Conservation (phyloP, 805 yeast genomes). For the Candida easanensis region DNA sequence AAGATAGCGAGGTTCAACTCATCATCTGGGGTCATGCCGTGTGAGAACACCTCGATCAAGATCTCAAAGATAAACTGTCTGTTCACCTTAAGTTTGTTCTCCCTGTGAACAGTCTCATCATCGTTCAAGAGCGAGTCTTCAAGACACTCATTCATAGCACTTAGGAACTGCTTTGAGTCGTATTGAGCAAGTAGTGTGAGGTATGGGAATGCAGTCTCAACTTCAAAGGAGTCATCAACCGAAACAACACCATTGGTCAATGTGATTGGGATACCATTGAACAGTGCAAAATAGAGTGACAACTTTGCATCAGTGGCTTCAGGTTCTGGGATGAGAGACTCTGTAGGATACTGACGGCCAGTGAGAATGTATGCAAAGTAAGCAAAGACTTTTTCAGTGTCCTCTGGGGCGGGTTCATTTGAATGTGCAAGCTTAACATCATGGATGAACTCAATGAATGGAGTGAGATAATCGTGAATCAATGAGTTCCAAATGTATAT, state of each 20-base stretch:
- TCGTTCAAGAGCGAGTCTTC: conserved; percentile 78
- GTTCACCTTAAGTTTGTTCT: conserved; percentile 38
- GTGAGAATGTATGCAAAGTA: conserved; percentile 70
- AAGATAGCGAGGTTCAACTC: conserved; percentile 55
- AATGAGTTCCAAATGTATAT: conserved; percentile 71
- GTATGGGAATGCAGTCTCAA: conserved; percentile 67
- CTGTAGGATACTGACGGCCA: conserved; percentile 81
- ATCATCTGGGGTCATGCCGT: conserved; percentile 26
- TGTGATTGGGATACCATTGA: conserved; percentile 49
- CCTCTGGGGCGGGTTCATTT: conserved; percentile 3
- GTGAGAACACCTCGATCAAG: conserved; percentile 54
- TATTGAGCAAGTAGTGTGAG: conserved; percentile 52
- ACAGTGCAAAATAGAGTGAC: conserved; percentile 52
- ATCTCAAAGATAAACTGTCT: conserved; percentile 80
- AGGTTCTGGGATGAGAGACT: conserved; percentile 38
- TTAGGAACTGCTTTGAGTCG: conserved; percentile 58
- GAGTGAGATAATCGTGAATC: conserved; percentile 68
- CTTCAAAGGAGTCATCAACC: conserved; percentile 28
- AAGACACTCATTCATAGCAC: conserved; percentile 75
- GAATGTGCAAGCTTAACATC: conserved; percentile 21
- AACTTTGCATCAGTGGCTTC: conserved; percentile 43
- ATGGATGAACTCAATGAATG: conserved; percentile 58
- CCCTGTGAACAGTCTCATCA: conserved; percentile 36
- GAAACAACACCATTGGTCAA: conserved; percentile 30
- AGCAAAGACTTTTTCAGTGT: conserved; percentile 41